phyloP scores from a whole-genome alignment of 2,329 filamentous ascomycete species.

The Lachnellula arida region DNA sequence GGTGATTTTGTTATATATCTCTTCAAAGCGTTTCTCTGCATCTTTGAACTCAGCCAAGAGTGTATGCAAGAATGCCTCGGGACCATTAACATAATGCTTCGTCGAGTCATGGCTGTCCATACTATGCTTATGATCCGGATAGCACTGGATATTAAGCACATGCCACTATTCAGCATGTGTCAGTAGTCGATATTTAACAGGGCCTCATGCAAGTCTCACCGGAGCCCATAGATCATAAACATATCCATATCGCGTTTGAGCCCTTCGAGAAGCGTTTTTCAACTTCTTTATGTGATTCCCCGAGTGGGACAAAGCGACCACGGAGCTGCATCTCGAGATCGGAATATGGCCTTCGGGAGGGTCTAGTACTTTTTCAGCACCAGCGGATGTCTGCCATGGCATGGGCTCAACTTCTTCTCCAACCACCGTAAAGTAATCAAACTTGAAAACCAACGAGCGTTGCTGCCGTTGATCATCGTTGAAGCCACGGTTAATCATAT shows the following conservation, averaged over 20 bases:
- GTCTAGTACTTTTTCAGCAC: conserved; percentile 31
- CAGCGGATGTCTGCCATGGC: conserved; percentile 54
- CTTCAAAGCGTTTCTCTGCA: conserved; percentile 52
- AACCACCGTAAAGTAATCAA: conserved; percentile 61
- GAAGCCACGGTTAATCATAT: conserved; percentile 18
- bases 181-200: neutral
- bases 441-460: conserved; percentile 56
- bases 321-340: conserved; percentile 53
- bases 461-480: conserved; percentile 41
- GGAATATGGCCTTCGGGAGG: conserved; percentile 48
- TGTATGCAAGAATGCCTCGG: conserved; percentile 56
- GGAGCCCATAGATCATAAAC: conserved; percentile 55
- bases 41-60: conserved; percentile 57
- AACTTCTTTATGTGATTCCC: conserved; percentile 47
- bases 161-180: conserved; percentile 40
- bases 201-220: no score
- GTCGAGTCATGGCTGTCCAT: conserved; percentile 50
- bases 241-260: conserved; percentile 44
- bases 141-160: conserved; percentile 53
- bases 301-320: conserved; percentile 53
- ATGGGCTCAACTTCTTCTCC: conserved; percentile 51
- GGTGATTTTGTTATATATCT: conserved; percentile 52
- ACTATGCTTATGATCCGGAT: conserved; percentile 53
- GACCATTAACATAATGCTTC: conserved; percentile 55
- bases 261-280: conserved; percentile 45